These are phyloP conservation scores for Trypanosoma theileri DNA, from an alignment of 208 protist species.

Conservation along the genomic window DNA sequence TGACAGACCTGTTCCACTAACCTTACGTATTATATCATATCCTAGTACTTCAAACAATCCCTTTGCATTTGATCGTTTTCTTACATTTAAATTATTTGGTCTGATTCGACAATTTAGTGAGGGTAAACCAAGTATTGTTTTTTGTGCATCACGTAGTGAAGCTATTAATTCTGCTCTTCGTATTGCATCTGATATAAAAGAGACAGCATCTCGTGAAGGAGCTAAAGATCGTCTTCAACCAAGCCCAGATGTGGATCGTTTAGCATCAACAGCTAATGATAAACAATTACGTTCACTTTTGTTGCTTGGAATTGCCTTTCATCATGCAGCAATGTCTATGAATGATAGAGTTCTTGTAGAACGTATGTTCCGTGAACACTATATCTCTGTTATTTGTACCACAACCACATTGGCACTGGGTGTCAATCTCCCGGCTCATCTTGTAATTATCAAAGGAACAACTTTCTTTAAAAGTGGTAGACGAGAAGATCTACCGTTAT, in stretches of 20 bases:
- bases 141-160: conserved; percentile 87
- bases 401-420: conserved; percentile 93
- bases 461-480: conserved; percentile 97
- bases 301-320: conserved; percentile 78
- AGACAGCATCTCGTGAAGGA: conserved; percentile 37
- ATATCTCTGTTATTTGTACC: conserved; percentile 86
- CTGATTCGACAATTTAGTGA: conserved; percentile 76
- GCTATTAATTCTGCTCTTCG: conserved; percentile 61
- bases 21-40: conserved; percentile 70
- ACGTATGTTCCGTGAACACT: conserved; percentile 80
- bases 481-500: conserved; percentile 91
- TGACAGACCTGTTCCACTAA: conserved; percentile 84
- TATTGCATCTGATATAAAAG: conserved; percentile 55
- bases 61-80: conserved; percentile 89
- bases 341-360: conserved; percentile 83
- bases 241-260: conserved; percentile 33
- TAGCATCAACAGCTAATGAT: conserved; percentile 55
- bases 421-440: conserved; percentile 92
- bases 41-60: conserved; percentile 67
- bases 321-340: conserved; percentile 82
- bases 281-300: conserved; percentile 64
- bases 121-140: conserved; percentile 84
- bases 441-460: conserved; percentile 97
- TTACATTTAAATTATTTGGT: conserved; percentile 86
- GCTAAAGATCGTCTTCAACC: conserved; percentile 35